phyloP scores from a whole-genome alignment of 2,329 filamentous ascomycete genomes.

The Arthroderma uncinatum region DNA sequence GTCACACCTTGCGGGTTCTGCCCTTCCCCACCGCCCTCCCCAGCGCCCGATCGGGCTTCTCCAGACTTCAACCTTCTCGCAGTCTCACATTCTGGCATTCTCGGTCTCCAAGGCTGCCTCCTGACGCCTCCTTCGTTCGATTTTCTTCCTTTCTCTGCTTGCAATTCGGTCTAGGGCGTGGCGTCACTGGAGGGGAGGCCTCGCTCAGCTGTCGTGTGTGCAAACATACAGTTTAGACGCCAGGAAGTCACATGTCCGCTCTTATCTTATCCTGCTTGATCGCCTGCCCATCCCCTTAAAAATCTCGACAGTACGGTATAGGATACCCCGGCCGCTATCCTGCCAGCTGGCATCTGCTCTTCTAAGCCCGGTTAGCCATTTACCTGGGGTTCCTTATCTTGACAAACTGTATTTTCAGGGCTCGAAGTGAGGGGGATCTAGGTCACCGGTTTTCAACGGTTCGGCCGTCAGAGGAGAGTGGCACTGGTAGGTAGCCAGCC shows the following conservation, averaged over 20 bases:
- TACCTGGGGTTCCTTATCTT: not conserved
- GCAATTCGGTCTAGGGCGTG: too few relatives aligned
- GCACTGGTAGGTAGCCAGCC: not conserved
- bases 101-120: too few relatives aligned
- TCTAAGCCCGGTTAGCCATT: not conserved
- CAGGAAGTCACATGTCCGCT: not conserved
- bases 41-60: not conserved
- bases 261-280: slow-evolving; percentile 2
- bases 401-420: not conserved
- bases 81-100: too few relatives aligned
- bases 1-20: not conserved
- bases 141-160: not conserved
- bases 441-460: not conserved
- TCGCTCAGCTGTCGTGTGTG: too few relatives aligned
- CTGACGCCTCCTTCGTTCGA: not conserved
- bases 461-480: not conserved
- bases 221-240: too few relatives aligned
- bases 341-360: not conserved
- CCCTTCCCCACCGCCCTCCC: not conserved
- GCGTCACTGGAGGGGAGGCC: too few relatives aligned
- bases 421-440: not conserved
- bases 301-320: not conserved
- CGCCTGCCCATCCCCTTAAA: not conserved
- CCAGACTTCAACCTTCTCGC: not conserved
- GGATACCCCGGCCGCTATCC: not conserved